Base-by-base conservation (phyloP, 169 alveolate genomes). In the Toxoplasma gondii region DNA sequence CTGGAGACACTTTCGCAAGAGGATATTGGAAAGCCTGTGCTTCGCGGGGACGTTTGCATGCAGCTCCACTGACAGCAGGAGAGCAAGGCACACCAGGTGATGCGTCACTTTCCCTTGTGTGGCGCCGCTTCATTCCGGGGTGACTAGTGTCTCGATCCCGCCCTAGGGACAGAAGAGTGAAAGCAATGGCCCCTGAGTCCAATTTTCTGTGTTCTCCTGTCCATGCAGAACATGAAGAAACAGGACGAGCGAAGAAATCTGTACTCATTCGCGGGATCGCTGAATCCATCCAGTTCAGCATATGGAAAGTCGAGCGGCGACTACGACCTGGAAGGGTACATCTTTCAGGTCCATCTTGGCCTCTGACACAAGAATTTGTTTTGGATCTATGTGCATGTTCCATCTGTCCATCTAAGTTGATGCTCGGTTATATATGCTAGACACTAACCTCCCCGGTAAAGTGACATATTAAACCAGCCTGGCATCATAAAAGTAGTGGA, bases 201-300 rank as follows among this genome's bases (percentile, higher is more conserved):
- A 16, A 41, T n/a, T 31, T 41, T 10, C n/a, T n/a, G 4, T 74
- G 1, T 2, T 74, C 45, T 82, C 0, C 34, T 27, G 36, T 39
- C 44, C 41, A 17, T 44, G 34, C 83, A 91, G 94, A 91, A 49
- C 24, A 34, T 91, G 83, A 91, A 91, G 90, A 45, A 45, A 19
- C 94, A 91, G 64, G 94, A 91, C 81, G 29, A 58, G 38, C 80
- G 94, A 36, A 44, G 94, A 39, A 91, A 91, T 22, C 49, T 91
- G 54, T 91, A 91, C 74, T 90, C 93, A 24, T 90, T 70, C 53
- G 64, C 88, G 27, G 93, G 93, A 39, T 64, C 80, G 34, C 70
- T 74, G 43, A 74, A 74, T 36, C 44, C 39, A 1, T 34, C 39
- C 22, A 74, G 34, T 16, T 64, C 74, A 16, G 22, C n/a, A 31